These are phyloP conservation scores for Zymoseptoria passerinii DNA, from an alignment of 2,329 filamentous ascomycete genomes.

Conservation along the genomic window DNA sequence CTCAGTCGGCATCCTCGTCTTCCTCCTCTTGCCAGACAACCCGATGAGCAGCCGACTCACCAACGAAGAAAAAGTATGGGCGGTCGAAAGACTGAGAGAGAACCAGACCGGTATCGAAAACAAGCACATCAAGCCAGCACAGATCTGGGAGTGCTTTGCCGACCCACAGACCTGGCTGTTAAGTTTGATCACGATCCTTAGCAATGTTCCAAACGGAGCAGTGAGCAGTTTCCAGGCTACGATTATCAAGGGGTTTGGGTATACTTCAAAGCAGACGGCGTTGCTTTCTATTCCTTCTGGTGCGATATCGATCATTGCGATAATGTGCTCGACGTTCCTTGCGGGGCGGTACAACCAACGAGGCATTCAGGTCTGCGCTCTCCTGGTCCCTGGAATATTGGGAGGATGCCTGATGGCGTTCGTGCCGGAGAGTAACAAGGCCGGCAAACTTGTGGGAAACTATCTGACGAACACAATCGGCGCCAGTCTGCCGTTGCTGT, in stretches of 20 bases:
- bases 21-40: constrained; percentile 26
- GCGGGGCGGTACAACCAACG: constrained; percentile 25
- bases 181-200: constrained; percentile 29
- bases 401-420: constrained; percentile 27
- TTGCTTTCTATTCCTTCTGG: constrained; percentile 51
- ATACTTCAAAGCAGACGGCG: constrained; percentile 22
- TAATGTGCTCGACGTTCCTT: constrained; percentile 21
- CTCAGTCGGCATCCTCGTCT: constrained; percentile 28
- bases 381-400: constrained; percentile 24
- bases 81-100: constrained; percentile 36
- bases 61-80: constrained; percentile 25
- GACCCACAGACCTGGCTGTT: constrained; percentile 40
- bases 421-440: constrained; percentile 32
- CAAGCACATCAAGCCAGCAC: constrained; percentile 41
- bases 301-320: constrained; percentile 37
- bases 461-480: constrained; percentile 35
- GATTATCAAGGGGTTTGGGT: constrained; percentile 28
- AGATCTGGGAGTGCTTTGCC: constrained; percentile 39
- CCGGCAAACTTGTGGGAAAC: constrained; percentile 36
- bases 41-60: constrained; percentile 24
- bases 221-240: constrained; percentile 32
- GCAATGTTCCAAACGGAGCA: constrained; percentile 35
- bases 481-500: constrained; percentile 32
- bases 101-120: constrained; percentile 46
- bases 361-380: constrained; percentile 21